A percentile compares a stretch with the other conserved stretches of the same genome.
phyloP scores from a whole-genome alignment of 306 rosid species.

The Cicer arietinum region DNA sequence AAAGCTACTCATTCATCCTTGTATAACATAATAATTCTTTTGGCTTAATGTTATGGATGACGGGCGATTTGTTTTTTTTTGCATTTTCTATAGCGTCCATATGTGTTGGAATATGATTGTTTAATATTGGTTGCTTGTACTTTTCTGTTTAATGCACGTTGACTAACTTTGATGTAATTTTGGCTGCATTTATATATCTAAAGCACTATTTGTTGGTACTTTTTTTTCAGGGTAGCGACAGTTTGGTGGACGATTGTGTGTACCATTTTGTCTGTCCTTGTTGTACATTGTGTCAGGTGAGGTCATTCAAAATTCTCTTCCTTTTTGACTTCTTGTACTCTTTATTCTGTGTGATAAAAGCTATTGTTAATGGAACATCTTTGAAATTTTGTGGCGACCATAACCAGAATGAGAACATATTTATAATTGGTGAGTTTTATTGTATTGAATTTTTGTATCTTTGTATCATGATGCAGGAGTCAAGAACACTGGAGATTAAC shows the following conservation, averaged over 20 bases:
- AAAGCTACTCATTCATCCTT: constrained; percentile 5
- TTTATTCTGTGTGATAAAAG: background rate
- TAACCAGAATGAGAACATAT: constrained; percentile 27
- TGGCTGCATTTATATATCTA: constrained; percentile 15
- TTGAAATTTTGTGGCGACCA: background rate
- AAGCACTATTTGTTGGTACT: constrained; percentile 16
- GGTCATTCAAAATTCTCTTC: constrained; percentile 44
- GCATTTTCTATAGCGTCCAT: constrained; percentile 2
- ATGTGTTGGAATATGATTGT: background rate
- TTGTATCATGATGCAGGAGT: constrained; percentile 63
- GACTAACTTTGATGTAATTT: constrained; percentile 7
- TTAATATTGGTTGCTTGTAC: constrained; percentile 9
- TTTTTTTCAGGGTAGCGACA: constrained; percentile 57
- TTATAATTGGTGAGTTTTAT: background rate
- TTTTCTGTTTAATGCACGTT: constrained; percentile 27
- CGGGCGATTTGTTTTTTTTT: background rate
- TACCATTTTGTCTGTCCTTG: constrained; percentile 62
- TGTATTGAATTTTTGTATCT: constrained; percentile 24
- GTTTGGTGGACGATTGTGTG: constrained; percentile 51
- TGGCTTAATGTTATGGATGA: constrained; percentile 22
- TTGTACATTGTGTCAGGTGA: constrained; percentile 62
- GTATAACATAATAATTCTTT: background rate
- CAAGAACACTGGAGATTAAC: constrained; percentile 95
- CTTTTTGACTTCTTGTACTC: constrained; percentile 1
- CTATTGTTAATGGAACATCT: background rate